Base-by-base conservation (phyloP, 2,329 filamentous ascomycete species). In the Phoma sp. region DNA sequence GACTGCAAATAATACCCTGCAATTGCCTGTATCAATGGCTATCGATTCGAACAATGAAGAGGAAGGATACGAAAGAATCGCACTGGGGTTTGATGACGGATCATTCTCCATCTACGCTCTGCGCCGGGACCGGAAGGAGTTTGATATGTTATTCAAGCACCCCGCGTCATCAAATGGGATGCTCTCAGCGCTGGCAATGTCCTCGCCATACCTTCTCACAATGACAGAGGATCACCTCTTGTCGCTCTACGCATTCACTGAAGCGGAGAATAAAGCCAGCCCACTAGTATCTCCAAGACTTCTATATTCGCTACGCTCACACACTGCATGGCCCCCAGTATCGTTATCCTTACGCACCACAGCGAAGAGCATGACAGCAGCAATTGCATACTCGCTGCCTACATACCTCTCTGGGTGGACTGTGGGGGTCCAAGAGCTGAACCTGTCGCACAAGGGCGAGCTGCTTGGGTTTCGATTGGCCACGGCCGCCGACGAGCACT, bases 391-490 rank as follows among this genome's bases (percentile, higher is more conserved):
- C 72, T 90, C 91, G 0, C 86, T 96, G 60, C 87, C 89, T 14
- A 89, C 90, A 2, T 85, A 87, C 63, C 81, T 88, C 3, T 87
- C 86, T 36, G 92, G 92, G 23, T 97, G 93, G 91, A 92, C 90
- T 7, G 84, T 96, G 14, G 93, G 92, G 2, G 85, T 98, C n/a
- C 93, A 98, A 73, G 93, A 97, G 73, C 79, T 97, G 36, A 87
- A 89, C 53, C 82, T 96, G n/a, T 75, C 75, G 28, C 73, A 73
- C 43, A 71, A 76, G 39, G 83, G 83, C 6, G 75, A 75, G 12
- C 71, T 84, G 0, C 64, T 80, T 1, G 74, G 77, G 29, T 84
- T 82, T 2, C 78, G 81, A 6, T 63, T 83, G 3, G 76, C 82
- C 14, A 80, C 80, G 2, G 80, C 81, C n/a, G 73, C 81, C 15